Evolutionary conservation across 495 filamentous ascomycete species (phyloP), one percentile per base, ranked within the genome.

Genomic region (Penicillium cataractarum): DNA sequence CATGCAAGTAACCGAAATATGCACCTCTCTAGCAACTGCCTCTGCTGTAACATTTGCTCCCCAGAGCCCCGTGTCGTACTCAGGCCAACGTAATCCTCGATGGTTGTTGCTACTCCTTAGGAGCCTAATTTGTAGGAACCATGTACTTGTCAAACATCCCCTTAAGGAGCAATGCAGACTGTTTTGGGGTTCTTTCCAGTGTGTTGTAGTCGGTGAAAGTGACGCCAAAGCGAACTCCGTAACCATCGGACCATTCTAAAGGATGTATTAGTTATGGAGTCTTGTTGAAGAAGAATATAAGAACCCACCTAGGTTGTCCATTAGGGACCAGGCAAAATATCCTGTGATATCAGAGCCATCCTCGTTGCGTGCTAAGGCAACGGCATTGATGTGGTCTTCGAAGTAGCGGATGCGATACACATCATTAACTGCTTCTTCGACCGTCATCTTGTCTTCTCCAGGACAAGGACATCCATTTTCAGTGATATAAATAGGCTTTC

Each of bases 241-340:
- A 90, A 7, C 88, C 88, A 70, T 90, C 88, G 53, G 88, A 87
- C 79, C 78, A 81, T 58, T 81, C 78, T 65, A 22, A 4, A 50
- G 22, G 22, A 48, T 6, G 15, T n/a, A 42, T 49, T 39, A 49
- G 50, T 22, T 32, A 12, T 2, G 1, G 32, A 10, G 15, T n/a
- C 27, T 32, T 13, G 22, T 17, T n/a, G 26, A 24, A 3, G 40
- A 13, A 26, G 19, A 19, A 26, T 9, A 37, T 7, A n/a, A 8
- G 0, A 57, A 65, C 61, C 24, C 63, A 75, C 72, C 60, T 21
- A 71, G 51, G 31, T 71, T 71, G 35, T 92, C 89, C 82, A 91
- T 84, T 67, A 92, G 79, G 60, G 82, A 86, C 90, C 89, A 92
- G 13, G 86, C 89, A 66, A 90, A 79, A 74, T 92, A 92, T 0